Percentiles rank a stretch among this genome's conserved stretches.
Conservation (phyloP, 2,329 filamentous ascomycete genomes). For the Talaromyces sp. region DNA sequence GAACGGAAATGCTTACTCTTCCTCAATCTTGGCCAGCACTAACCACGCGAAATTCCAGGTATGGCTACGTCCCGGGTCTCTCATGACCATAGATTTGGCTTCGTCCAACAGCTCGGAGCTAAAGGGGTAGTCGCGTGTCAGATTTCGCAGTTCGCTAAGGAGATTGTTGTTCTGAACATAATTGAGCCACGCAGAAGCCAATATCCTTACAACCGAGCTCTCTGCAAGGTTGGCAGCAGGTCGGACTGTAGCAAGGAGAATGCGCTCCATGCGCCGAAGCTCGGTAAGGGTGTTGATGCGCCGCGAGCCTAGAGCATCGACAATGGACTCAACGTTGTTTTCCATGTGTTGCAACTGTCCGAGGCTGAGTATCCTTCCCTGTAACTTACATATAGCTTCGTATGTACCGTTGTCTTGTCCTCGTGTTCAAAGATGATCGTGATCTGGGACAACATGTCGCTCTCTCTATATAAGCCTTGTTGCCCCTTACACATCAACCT, state of each 20-base stretch:
- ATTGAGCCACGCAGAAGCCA: slow-evolving; percentile 68
- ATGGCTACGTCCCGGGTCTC: slow-evolving; percentile 61
- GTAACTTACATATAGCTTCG: background rate
- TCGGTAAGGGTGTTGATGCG: slow-evolving; percentile 71
- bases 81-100: slow-evolving; percentile 55
- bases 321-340: slow-evolving; percentile 53
- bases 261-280: slow-evolving; percentile 66
- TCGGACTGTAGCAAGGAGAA: slow-evolving; percentile 40
- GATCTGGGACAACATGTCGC: background rate
- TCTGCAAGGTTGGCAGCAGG: slow-evolving; percentile 52
- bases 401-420: background rate
- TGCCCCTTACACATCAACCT: background rate
- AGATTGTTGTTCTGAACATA: slow-evolving; percentile 69
- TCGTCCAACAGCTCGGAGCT: slow-evolving; percentile 47
- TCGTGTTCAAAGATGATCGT: background rate
- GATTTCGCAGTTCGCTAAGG: slow-evolving; percentile 63
- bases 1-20: slow-evolving; percentile 51
- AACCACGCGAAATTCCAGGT: slow-evolving; percentile 78
- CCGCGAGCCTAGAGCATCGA: slow-evolving; percentile 61
- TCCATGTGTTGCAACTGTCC: slow-evolving; percentile 23
- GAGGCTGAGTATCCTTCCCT: background rate
- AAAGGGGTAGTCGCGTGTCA: slow-evolving; percentile 66
- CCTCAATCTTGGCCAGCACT: slow-evolving; percentile 61
- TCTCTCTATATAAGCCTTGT: background rate
- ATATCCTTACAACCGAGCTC: slow-evolving; percentile 55